Base-by-base conservation (phyloP, 2,329 filamentous ascomycete species). In the Exophiala lecanii-corni region DNA sequence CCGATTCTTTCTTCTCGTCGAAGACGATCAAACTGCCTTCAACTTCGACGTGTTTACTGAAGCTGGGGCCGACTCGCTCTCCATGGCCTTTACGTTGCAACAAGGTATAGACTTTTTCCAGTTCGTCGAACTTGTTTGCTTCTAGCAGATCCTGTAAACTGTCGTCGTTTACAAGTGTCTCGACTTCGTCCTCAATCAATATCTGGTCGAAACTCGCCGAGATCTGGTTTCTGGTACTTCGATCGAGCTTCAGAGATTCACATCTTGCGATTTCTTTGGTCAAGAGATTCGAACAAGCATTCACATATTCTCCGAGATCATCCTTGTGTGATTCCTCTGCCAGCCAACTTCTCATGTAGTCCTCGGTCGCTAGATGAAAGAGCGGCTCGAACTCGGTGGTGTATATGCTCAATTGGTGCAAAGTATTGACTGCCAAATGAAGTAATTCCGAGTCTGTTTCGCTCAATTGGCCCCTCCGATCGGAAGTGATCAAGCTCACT, bases 371-470 rank as follows among this genome's bases (percentile, higher is more conserved):
- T 6, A 72, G 66, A 40, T 95, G 66, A 50, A 96, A 83, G 3
- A 73, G 69, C 3, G 84, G 81, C 63, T 97, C 92, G 55, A 98
- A 95, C 10, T 78, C 72, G 47, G 75, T 82, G 0, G 75, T 78
- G 62, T 97, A 98, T 3, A 91, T 79, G 41, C 82, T 80, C 34
- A 96, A 76, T n/a, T 89, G 78, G 55, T 94, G 82, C 49, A 97
- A 76, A 78, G 96, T 88, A 45, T 81, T 77, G 38, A 97, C 79
- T 0, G 85, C 76, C 43, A 86, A 80, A 51, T 77, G 80, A 39
- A 97, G 77, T n/a, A 89, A 67, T 2, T 67, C 63, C 64, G 53
- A 88, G 78, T 52, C 84, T 80, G 1, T 76, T 55, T 58, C 65
- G 55, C 43, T 74, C 63, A 64, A 65, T 39, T 59, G 70, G 5